Conservation (phyloP, 345 rosid genomes). For the Cardamine chenopodiifolia region DNA sequence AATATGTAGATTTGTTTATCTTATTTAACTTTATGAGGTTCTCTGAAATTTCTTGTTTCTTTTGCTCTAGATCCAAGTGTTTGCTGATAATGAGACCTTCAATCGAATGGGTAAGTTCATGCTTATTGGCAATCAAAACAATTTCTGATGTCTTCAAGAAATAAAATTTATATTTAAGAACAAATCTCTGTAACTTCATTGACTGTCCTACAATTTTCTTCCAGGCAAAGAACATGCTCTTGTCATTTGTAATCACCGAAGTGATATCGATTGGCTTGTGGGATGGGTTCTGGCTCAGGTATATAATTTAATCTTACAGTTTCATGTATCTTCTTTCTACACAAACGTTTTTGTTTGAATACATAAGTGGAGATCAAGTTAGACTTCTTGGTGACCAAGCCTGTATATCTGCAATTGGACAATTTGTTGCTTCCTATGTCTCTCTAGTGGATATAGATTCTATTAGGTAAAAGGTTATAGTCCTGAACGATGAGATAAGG, state of each 20-base stretch:
- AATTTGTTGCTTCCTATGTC: not conserved
- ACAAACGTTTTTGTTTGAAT: slow-evolving; percentile 3
- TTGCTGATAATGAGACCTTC: slow-evolving; percentile 70
- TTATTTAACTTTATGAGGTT: slow-evolving; percentile 5
- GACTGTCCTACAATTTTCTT: slow-evolving; percentile 20
- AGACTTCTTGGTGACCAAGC: slow-evolving; percentile 15
- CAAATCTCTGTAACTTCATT: not conserved
- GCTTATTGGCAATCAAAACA: not conserved
- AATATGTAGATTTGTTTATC: not conserved
- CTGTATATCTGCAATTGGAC: not conserved
- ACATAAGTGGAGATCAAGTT: slow-evolving; percentile 1
- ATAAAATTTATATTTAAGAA: not conserved
- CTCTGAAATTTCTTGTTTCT: slow-evolving; percentile 31
- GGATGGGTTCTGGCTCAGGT: slow-evolving; percentile 99
- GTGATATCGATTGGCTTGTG: slow-evolving; percentile 96
- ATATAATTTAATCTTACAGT: slow-evolving; percentile 1
- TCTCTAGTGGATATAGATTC: slow-evolving; percentile 16
- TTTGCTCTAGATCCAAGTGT: slow-evolving; percentile 68
- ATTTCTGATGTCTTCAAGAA: slow-evolving; percentile 1
- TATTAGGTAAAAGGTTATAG: slow-evolving; percentile 5
- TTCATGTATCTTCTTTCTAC: slow-evolving; percentile 9
- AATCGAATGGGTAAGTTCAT: slow-evolving; percentile 67
- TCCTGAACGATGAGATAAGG: slow-evolving; percentile 18
- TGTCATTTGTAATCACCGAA: slow-evolving; percentile 76
- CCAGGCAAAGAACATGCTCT: slow-evolving; percentile 94